Evolutionary conservation across 257 asterid genomes (phyloP).

Genomic region (Gynochthodes officinalis): DNA sequence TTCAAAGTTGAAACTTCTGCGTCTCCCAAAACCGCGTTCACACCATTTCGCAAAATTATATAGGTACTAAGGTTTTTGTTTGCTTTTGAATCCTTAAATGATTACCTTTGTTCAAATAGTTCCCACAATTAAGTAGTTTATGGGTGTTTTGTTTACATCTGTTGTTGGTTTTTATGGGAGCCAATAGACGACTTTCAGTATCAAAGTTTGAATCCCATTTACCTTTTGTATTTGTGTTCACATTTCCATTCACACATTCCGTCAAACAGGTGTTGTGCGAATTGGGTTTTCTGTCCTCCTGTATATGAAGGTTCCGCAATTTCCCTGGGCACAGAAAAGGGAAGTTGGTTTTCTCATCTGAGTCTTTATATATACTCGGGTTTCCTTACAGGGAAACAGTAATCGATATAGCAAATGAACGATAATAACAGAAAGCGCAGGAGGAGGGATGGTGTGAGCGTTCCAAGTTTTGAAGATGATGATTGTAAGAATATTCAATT

Average conservation of each 20-base stretch:
- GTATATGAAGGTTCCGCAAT: constrained; percentile 12
- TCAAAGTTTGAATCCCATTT: constrained; percentile 27
- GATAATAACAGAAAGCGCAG: constrained; percentile 48
- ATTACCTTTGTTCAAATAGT: too few relatives aligned
- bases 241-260: constrained; percentile 44
- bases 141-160: too few relatives aligned
- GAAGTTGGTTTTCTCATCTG: constrained; percentile 1
- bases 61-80: too few relatives aligned
- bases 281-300: not conserved
- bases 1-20: constrained; percentile 25
- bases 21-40: constrained; percentile 43
- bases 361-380: not conserved
- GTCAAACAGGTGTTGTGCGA: constrained; percentile 37
- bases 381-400: not conserved
- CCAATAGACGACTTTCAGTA: constrained; percentile 20
- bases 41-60: constrained; percentile 36
- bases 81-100: too few relatives aligned
- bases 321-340: not conserved
- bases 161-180: not conserved
- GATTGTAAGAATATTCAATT: constrained; percentile 14
- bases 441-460: constrained; percentile 16
- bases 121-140: too few relatives aligned
- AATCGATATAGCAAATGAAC: constrained; percentile 38
- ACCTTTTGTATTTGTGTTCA: constrained; percentile 39
- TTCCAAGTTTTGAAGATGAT: constrained; percentile 9